A percentile compares a stretch with the other conserved stretches of the same genome.
Evolutionary conservation across 2,329 filamentous ascomycete species (phyloP).

Genomic region (Ilyonectria destructans): DNA sequence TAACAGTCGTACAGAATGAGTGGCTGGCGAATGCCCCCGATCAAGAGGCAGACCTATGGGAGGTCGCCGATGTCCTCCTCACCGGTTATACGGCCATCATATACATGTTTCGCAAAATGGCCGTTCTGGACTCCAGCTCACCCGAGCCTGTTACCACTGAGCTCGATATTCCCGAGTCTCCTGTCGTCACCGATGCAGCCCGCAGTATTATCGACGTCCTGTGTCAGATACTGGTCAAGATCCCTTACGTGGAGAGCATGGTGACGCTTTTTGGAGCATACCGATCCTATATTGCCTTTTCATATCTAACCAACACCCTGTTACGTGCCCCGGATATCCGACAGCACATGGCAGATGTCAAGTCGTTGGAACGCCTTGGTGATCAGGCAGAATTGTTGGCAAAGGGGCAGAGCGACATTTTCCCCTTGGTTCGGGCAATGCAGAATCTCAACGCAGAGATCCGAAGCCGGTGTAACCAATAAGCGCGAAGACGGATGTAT

Average conservation of each 20-base stretch:
- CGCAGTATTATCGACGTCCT: constrained; percentile 44
- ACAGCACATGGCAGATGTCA: constrained; percentile 39
- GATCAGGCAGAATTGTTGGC: constrained; percentile 38
- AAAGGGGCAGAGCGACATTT: constrained; percentile 46
- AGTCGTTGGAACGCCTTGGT: constrained; percentile 39
- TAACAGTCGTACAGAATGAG: constrained; percentile 38
- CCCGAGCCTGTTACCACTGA: constrained; percentile 48
- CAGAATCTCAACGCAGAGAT: constrained; percentile 48
- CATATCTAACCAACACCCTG: constrained; percentile 47
- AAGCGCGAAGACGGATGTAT: not conserved
- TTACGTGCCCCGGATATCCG: constrained; percentile 38
- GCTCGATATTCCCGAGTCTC: constrained; percentile 50
- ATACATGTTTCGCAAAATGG: constrained; percentile 55
- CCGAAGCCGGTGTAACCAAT: constrained; percentile 28
- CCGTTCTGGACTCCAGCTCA: constrained; percentile 47
- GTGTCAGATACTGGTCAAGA: constrained; percentile 38
- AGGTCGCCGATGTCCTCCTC: constrained; percentile 49
- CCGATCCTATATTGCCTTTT: constrained; percentile 49
- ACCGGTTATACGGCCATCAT: constrained; percentile 52
- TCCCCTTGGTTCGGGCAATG: constrained; percentile 48
- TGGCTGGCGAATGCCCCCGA: constrained; percentile 42
- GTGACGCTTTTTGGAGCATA: constrained; percentile 48
- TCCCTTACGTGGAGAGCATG: constrained; percentile 46
- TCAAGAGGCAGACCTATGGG: constrained; percentile 47
- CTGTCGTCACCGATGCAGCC: constrained; percentile 48